phyloP scores from a whole-genome alignment of 768 basidiomycete species.

The Crucibulum laeve region DNA sequence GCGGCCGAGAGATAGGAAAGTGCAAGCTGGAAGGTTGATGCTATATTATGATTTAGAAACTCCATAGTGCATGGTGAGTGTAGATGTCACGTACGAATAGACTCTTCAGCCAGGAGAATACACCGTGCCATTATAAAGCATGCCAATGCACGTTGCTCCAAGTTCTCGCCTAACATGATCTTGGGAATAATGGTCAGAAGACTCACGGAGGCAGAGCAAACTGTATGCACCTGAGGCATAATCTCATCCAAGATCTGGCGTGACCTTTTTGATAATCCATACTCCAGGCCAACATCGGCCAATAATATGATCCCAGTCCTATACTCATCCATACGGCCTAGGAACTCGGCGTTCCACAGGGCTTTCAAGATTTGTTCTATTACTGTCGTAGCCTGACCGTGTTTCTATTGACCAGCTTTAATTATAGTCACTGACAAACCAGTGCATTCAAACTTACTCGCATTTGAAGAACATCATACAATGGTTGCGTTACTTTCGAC shows the following conservation, averaged over 20 bases:
- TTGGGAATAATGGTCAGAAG: conserved; percentile 17
- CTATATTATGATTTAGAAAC: conserved; percentile 15
- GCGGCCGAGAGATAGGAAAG: conserved; percentile 57
- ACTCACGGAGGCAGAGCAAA: neutral
- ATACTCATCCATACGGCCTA: conserved; percentile 62
- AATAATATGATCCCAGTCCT: conserved; percentile 67
- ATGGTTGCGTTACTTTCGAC: conserved; percentile 36
- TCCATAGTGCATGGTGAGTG: no score
- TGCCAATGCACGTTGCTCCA: conserved; percentile 73
- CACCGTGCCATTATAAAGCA: conserved; percentile 74
- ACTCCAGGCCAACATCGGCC: conserved; percentile 76
- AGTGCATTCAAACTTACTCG: conserved; percentile 29
- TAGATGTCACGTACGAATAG: conserved; percentile 33
- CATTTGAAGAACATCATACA: conserved; percentile 43
- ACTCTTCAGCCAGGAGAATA: conserved; percentile 54
- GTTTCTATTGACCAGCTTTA: conserved; percentile 37
- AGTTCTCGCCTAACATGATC: conserved; percentile 68
- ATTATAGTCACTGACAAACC: conserved; percentile 5
- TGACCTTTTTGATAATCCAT: conserved; percentile 67
- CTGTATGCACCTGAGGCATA: conserved; percentile 65
- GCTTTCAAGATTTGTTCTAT: conserved; percentile 67
- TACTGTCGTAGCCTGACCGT: conserved; percentile 55
- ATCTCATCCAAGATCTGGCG: conserved; percentile 68
- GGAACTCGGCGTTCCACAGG: conserved; percentile 79
- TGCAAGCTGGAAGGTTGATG: conserved; percentile 46